A percentile compares a stretch with the other conserved stretches of the same genome.
phyloP scores from a whole-genome alignment of 2,329 filamentous ascomycete species.

The Colletotrichum somersetense region DNA sequence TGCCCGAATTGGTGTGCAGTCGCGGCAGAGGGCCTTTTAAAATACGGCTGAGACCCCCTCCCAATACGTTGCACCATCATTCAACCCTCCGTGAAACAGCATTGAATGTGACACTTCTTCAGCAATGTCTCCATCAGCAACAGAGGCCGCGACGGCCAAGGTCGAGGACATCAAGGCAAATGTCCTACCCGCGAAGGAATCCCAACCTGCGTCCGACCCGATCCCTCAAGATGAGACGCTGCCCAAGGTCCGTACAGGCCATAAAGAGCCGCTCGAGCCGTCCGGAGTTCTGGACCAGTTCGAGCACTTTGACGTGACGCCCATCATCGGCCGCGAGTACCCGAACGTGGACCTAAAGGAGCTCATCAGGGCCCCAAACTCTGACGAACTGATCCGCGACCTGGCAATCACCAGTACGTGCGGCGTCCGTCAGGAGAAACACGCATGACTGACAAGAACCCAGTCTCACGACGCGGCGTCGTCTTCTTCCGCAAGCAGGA shows the following conservation, averaged over 20 bases:
- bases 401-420: constrained; percentile 74
- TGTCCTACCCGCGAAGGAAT: constrained; percentile 15
- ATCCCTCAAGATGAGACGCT: constrained; percentile 27
- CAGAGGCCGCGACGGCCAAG: constrained; percentile 21
- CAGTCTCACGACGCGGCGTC: constrained; percentile 77
- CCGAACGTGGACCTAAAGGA: constrained; percentile 70
- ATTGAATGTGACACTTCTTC: background rate
- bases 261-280: constrained; percentile 58
- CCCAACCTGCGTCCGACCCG: constrained; percentile 3
- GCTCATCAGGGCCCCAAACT: constrained; percentile 70
- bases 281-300: constrained; percentile 65
- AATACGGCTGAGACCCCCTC: background rate
- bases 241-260: constrained; percentile 33
- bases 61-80: background rate
- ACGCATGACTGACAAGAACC: background rate
- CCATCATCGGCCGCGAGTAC: constrained; percentile 73
- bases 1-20: constrained; percentile 1
- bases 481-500: constrained; percentile 78
- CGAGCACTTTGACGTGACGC: constrained; percentile 70
- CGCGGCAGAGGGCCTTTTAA: constrained; percentile 20
- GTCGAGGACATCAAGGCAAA: constrained; percentile 22
- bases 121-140: constrained; percentile 40
- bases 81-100: background rate
- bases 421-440: background rate
- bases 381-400: constrained; percentile 73